Percentiles rank a stretch among this genome's conserved stretches.
These are phyloP conservation scores for Euphrasia arctica DNA, from an alignment of 305 asterid species.

Conservation along the genomic window DNA sequence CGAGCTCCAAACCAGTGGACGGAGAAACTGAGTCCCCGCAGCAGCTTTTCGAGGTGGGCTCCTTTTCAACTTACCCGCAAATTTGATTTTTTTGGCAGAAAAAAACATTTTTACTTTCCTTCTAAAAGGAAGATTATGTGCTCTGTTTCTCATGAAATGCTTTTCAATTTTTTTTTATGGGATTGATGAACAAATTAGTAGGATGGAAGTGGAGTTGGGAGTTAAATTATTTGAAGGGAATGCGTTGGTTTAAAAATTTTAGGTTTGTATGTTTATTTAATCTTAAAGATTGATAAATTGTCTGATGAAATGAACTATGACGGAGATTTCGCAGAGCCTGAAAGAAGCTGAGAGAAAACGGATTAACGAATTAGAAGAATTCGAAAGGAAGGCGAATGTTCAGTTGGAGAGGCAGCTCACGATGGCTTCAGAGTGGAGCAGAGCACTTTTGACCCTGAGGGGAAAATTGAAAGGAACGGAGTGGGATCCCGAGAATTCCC, in stretches of 20 bases:
- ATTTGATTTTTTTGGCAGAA: constrained; percentile 2
- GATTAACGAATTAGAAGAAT: constrained; percentile 63
- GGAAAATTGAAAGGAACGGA: constrained; percentile 92
- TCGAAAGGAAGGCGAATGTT: constrained; percentile 84
- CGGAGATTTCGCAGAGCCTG: constrained; percentile 65
- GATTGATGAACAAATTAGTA: not conserved
- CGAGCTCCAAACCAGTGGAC: constrained; percentile 33
- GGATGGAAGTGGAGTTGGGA: not conserved
- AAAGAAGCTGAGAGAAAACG: constrained; percentile 83
- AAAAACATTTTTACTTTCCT: too few relatives aligned
- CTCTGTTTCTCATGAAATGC: not conserved
- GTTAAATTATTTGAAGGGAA: not conserved
- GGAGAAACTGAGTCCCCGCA: constrained; percentile 44
- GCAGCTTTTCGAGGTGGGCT: constrained; percentile 63
- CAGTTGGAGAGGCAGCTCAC: constrained; percentile 96
- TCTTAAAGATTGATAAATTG: constrained; percentile 13
- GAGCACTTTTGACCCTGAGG: constrained; percentile 67
- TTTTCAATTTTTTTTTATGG: not conserved
- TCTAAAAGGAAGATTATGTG: not conserved
- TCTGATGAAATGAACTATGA: constrained; percentile 32
- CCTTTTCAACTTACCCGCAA: not conserved
- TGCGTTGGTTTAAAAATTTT: not conserved
- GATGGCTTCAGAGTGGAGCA: constrained; percentile 98
- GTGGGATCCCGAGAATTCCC: constrained; percentile 89
- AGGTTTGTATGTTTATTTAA: constrained; percentile 8